These are phyloP conservation scores for Leccinum rimulosum DNA, from an alignment of 768 basidiomycete genomes.

Conservation along the genomic window DNA sequence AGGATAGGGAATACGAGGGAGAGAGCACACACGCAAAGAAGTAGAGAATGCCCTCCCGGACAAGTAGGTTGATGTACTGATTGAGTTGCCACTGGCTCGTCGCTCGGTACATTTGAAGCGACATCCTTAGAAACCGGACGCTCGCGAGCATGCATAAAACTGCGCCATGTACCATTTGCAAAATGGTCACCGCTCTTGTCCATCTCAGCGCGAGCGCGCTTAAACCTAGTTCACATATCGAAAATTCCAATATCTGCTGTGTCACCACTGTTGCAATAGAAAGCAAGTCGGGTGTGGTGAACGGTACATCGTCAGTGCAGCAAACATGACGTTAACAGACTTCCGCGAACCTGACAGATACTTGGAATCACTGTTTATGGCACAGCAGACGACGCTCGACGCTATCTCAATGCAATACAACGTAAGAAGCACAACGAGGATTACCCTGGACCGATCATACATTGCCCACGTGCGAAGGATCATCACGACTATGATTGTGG, in stretches of 20 bases:
- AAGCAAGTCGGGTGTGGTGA: not conserved
- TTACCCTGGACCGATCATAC: not conserved
- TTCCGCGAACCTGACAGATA: not conserved
- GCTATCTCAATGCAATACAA: not conserved
- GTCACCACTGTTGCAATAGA: not conserved
- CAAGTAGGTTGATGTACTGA: not conserved
- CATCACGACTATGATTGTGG: not conserved
- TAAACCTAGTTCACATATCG: fast-evolving
- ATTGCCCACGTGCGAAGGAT: not conserved
- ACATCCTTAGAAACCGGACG: not conserved
- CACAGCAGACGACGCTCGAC: not conserved
- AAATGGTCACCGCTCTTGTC: not conserved
- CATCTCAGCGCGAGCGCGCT: not conserved
- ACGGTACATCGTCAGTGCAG: not conserved
- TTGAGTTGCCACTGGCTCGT: not conserved
- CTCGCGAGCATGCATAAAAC: not conserved
- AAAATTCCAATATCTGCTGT: not conserved
- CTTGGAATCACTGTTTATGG: not conserved
- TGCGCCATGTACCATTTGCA: not conserved
- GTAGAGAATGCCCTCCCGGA: not conserved
- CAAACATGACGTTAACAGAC: no score
- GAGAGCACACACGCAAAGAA: not conserved
- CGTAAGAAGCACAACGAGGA: not conserved
- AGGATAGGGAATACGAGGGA: not conserved
- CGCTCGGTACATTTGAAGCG: not conserved